Base-by-base conservation (phyloP, 2,329 filamentous ascomycete genomes). In the Pseudopithomyces maydicus region DNA sequence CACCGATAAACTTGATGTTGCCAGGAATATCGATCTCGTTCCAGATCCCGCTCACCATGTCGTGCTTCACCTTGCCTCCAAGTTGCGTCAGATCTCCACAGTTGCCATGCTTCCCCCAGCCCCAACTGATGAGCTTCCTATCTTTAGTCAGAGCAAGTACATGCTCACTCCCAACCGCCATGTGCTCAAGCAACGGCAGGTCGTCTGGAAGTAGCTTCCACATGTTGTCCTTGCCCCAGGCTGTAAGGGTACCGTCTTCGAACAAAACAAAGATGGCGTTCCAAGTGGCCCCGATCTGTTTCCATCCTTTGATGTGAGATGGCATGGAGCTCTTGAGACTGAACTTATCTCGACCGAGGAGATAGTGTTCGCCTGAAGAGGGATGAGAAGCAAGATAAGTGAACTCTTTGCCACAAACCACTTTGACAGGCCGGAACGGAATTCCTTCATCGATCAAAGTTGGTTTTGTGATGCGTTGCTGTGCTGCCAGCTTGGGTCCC, bases 31-130 rank as follows among this genome's bases (percentile, higher is more conserved):
- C 42, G 19, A 73, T 69, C 11, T 68, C 59, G 17, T 70, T 73
- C 70, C 70, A 73, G 15, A 71, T 60, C 0, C 67, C 69, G 38
- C 50, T 66, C 36, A 72, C 59, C 69, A 71, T 71, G 11, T 71
- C 67, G 4, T 71, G 68, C 45, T 63, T 62, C 1, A 67, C 44
- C 6, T 64, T 57, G 2, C 58, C 56, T 20, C 47, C 43, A 11
- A 65, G 22, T 1, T 17, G 53, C 1, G 39, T 60, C 6, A 69
- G 26, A 43, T 70, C 56, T 2, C 95, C 95, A 74, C 95, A 99
- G 73, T 99, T 99, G 1, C 95, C 95, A 77, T 99, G 95, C 77
- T 98, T 94, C 1, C 92, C 93, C 95, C 95, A 99, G 19, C 95
- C 95, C 92, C 94, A 98, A 1, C 91, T 85, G 47, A 96, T 77